Base-by-base conservation (phyloP, 1,139 yeast species). In the Insectozyma bohioensis region DNA sequence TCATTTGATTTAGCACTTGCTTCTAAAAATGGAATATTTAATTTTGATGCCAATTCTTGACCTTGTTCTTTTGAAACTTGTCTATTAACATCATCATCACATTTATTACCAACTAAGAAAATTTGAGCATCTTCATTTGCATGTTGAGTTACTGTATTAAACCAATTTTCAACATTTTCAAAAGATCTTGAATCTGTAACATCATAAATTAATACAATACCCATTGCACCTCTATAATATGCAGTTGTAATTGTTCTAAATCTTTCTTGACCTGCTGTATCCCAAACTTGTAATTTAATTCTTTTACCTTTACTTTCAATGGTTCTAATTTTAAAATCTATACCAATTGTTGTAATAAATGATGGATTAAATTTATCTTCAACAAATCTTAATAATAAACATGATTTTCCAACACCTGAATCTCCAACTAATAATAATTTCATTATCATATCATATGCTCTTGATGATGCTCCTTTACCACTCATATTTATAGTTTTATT, bases 191-290 rank as follows among this genome's bases (percentile, higher is more conserved):
- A 88, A 61, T 94, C 97, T 24, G 95, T 85, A 35, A 92, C 97
- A 61, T 92, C 99, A 63, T 92, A 92, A 31, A 92, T 95, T 48
- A 92, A 77, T 39, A 92, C 80, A 57, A 94, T 92, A 43, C 98
- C 99, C 94, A 88, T 87, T 39, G 99, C 98, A 37, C 97, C 97
- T 62, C 99, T 80, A 67, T 94, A 92, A 64, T 94, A 92, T 7
- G 98, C 97, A 13, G 97, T 88, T 31, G 98, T 92, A 61, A 92
- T 92, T 35, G 98, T 92, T 70, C 97, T 80, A 73, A 92, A 92
- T 51, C 98, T 76, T 63, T 92, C 98, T 66, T 92, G 98, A 17
- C 98, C 98, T 5, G 98, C 98, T 24, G 98, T 92, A 61, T 92
- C 98, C 98, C 98, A 92, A 26, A 92, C 88, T 62, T 92, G 98